Evolutionary conservation across 2,329 filamentous ascomycete genomes (phyloP), one percentile per base, ranked within the genome.

Genomic region (Phyllosticta capitalensis): DNA sequence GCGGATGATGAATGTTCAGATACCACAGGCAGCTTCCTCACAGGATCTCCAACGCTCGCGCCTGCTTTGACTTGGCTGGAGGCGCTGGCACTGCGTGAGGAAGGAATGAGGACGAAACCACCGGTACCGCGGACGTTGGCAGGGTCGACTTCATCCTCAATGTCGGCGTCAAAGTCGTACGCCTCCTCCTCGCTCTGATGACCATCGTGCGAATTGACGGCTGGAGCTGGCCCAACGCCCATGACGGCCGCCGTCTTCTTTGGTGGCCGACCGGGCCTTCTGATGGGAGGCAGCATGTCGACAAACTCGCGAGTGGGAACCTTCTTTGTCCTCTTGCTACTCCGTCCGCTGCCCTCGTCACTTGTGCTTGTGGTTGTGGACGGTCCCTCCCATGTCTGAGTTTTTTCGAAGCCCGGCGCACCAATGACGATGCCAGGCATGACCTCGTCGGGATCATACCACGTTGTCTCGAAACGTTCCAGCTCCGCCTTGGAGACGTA

Each of bases 401-500:
- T 45, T 1, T n/a, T 17, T 6, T 45, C 38, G 17, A 45, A 5
- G 17, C 38, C 38, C 14, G 38, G 14, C 38, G 38, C 50, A 19
- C 50, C 50, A 26, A 52, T 12, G 5, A 26, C 50, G 20, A 24
- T 24, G 20, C 48, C 58, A 0, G 49, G 24, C 26, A 55, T 19
- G 9, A 55, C 45, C 12, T 54, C 58, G 10, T 50, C 38, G 7
- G 49, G 51, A 22, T 59, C 52, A 12, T 51, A 45, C 14, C 24
- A 55, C 14, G 5, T 28, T 9, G 50, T 38, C 48, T 59, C 58
- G 52, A 59, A 59, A 12, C 58, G 58, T 26, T 59, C 58, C 20
- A 59, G 53, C 58, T 59, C 58, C 20, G 52, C 52, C 28, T 38
- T 5, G 19, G 45, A 51, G 6, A 59, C 58, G 20, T 38, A 59